Conservation (phyloP, 2,329 filamentous ascomycete genomes). For the Paecilomyces variotii region DNA sequence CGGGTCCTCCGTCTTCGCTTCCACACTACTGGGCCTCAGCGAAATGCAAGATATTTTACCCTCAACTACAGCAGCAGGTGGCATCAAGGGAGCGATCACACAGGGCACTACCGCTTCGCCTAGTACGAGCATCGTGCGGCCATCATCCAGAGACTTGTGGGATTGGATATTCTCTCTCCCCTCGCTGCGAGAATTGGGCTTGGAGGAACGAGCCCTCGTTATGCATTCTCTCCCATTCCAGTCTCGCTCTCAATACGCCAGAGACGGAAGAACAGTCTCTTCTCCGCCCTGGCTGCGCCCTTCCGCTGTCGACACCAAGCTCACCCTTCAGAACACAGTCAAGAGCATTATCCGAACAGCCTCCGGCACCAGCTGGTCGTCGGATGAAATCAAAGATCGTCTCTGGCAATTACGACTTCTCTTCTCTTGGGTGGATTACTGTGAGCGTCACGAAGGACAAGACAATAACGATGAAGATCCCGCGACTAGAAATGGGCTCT, state of each 20-base stretch:
- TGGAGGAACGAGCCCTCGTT: conserved; percentile 59
- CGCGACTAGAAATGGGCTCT: conserved; percentile 21
- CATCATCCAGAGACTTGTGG: conserved; percentile 44
- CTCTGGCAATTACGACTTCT: conserved; percentile 56
- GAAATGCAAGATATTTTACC: conserved; percentile 43
- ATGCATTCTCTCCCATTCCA: conserved; percentile 41
- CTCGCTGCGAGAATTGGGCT: conserved; percentile 45
- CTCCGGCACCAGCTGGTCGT: conserved; percentile 21
- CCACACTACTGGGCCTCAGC: conserved; percentile 67
- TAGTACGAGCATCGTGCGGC: conserved; percentile 16
- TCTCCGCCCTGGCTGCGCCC: conserved; percentile 45
- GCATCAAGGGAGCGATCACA: conserved; percentile 17
- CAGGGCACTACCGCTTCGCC: conserved; percentile 16
- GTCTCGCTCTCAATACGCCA: conserved; percentile 13
- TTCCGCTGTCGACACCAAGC: conserved; percentile 62
- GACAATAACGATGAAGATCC: conserved; percentile 1
- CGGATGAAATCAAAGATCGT: conserved; percentile 46
- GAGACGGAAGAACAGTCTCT: conserved; percentile 38
- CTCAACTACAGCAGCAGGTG: conserved; percentile 13
- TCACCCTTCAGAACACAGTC: conserved; percentile 54
- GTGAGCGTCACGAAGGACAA: conserved; percentile 8
- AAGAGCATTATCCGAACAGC: conserved; percentile 24
- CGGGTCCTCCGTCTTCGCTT: conserved; percentile 58
- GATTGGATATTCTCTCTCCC: conserved; percentile 67
- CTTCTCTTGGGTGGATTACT: conserved; percentile 57